Evolutionary conservation across 2,329 filamentous ascomycete genomes (phyloP), one percentile per base, ranked within the genome.

Genomic region (Orbilia javanica): DNA sequence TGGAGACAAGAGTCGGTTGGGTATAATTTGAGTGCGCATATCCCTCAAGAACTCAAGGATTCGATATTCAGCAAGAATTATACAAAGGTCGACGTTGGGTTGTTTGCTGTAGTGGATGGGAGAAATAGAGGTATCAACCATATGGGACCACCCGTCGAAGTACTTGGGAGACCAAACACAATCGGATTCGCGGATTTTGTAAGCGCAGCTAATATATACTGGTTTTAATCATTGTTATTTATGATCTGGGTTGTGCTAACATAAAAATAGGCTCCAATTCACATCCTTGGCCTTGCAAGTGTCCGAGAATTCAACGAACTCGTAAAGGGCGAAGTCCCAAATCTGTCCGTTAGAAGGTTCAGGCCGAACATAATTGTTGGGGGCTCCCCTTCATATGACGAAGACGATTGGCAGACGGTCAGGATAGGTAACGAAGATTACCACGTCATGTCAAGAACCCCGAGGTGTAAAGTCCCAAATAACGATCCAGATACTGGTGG

Each of bases 351-450:
- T 7, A 84, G 88, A 15, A 87, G 90, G 11, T 94, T 93, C 84
- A 88, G 92, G 25, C 88, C 91, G 42, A 94, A 94, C 81, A 89
- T 94, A 36, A 90, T 93, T 80, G 88, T 92, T 62, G 88, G 89
- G 3, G 90, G 91, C 2, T 86, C 87, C 0, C 85, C 87, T 0
- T 86, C 90, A 3, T 93, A 91, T 81, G 88, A 89, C 18, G 92
- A 94, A 83, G 91, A 94, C 66, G 85, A 85, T 7, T 94, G 92
- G 92, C 90, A 88, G 79, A 86, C 84, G 29, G 86, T 93, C 42
- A 83, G 80, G 83, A 84, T 29, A 11, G 72, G 73, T 15, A 69
- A 50, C n/a, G 65, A 42, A 4, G 57, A 74, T 27, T 79, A 74
- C 25, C 69, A 74, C n/a, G 75, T 79, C 15, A 79, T 79, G 6